phyloP scores from a whole-genome alignment of 139 green algal species.

The Astrephomene gubernaculifera region DNA sequence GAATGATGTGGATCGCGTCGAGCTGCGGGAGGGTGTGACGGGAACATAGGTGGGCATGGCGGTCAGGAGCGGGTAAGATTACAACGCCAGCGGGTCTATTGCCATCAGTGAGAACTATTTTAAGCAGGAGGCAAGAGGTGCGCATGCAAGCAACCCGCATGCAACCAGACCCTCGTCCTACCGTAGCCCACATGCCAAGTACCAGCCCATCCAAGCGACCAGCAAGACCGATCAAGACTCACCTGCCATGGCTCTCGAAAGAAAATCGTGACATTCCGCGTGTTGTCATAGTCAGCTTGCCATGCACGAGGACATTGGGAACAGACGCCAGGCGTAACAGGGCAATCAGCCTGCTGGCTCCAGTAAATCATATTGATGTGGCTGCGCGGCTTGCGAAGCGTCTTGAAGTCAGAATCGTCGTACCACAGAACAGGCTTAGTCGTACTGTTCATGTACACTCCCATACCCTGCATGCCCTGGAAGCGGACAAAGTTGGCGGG shows the following conservation, averaged over 20 bases:
- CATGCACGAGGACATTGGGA: neutral
- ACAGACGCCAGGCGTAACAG: neutral
- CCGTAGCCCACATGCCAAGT: no score
- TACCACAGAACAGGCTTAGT: neutral
- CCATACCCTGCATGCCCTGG: neutral
- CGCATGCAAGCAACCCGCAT: no score
- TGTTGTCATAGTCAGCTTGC: neutral
- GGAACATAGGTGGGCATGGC: neutral
- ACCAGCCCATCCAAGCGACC: no score
- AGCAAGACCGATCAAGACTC: no score
- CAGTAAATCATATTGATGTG: neutral
- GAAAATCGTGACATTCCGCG: neutral
- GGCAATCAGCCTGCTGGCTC: neutral
- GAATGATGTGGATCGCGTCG: neutral
- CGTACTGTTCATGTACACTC: neutral
- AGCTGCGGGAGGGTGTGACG: neutral
- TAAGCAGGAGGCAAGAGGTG: no score
- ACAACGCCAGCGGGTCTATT: no score
- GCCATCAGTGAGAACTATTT: no score
- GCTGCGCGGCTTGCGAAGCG: neutral
- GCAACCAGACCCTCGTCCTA: no score
- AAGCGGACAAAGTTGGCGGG: neutral
- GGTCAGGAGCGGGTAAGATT: no score
- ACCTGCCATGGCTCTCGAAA: slow-evolving; percentile 1
- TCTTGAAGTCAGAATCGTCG: neutral